Evolutionary conservation across 2,329 filamentous ascomycete species (phyloP).

Genomic region (Fusarium sp.): DNA sequence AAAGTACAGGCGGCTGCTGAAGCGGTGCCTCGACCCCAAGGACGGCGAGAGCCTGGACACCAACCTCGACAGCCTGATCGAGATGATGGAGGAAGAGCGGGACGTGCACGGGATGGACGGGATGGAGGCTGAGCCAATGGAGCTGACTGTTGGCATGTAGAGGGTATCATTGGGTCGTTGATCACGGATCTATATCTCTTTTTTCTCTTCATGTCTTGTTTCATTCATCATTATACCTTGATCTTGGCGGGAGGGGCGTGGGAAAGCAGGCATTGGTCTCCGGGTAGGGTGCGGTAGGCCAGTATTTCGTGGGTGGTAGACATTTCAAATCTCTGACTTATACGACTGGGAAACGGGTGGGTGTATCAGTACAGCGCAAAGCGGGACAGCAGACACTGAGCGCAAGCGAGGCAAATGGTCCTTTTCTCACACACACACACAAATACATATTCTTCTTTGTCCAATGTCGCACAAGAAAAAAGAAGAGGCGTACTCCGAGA

Average conservation of each 20-base stretch:
- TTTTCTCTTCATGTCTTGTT: slow-evolving; percentile 3
- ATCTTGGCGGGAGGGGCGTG: slow-evolving; percentile 14
- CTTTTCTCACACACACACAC: not conserved
- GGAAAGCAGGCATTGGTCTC: slow-evolving; percentile 14
- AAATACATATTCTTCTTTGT: slow-evolving; percentile 21
- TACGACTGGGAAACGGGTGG: slow-evolving; percentile 13
- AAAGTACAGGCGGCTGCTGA: slow-evolving; percentile 77
- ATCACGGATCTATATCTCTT: slow-evolving; percentile 1
- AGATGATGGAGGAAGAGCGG: slow-evolving; percentile 72
- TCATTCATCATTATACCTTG: slow-evolving; percentile 35
- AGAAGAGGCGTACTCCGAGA: not conserved
- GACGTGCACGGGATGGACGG: slow-evolving; percentile 57
- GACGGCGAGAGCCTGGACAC: slow-evolving; percentile 76
- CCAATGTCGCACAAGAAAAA: slow-evolving; percentile 1
- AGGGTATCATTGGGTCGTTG: slow-evolving; percentile 17
- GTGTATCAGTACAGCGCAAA: slow-evolving; percentile 7
- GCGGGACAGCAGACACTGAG: slow-evolving; percentile 15
- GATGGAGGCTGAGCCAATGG: slow-evolving; percentile 48
- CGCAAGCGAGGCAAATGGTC: slow-evolving; percentile 22
- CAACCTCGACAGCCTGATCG: slow-evolving; percentile 70
- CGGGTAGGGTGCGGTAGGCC: slow-evolving; percentile 1
- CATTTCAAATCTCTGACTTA: not conserved
- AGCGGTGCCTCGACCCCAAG: slow-evolving; percentile 74
- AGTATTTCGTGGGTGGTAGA: slow-evolving; percentile 9
- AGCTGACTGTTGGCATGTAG: slow-evolving; percentile 43